These are phyloP conservation scores for Gossypium aridum DNA, from an alignment of 441 rosid species.

Conservation along the genomic window DNA sequence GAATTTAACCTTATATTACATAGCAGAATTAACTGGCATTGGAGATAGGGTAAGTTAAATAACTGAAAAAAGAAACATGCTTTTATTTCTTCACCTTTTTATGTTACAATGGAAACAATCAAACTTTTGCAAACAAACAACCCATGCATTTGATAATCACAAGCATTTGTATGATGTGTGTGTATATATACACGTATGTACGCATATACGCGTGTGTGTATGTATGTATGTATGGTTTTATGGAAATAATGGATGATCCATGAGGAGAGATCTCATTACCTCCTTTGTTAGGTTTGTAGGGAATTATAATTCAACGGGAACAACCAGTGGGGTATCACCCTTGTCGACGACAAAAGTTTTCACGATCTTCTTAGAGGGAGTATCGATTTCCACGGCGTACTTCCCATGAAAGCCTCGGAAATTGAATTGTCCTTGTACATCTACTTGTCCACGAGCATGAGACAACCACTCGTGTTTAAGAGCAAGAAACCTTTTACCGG, in stretches of 20 bases:
- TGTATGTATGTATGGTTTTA: background rate
- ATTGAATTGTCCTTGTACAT: constrained; percentile 45
- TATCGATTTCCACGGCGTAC: constrained; percentile 41
- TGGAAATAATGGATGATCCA: background rate
- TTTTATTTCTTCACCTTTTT: background rate
- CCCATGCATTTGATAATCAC: background rate
- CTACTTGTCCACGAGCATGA: constrained; percentile 39
- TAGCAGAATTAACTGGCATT: background rate
- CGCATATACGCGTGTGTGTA: background rate
- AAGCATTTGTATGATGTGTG: background rate
- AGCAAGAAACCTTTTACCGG: constrained; percentile 56
- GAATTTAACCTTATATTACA: too few species aligned
- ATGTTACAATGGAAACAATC: background rate
- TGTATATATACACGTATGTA: background rate
- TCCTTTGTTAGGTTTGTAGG: background rate
- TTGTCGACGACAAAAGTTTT: constrained; percentile 59
- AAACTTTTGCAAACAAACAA: background rate
- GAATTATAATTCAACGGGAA: constrained; percentile 47
- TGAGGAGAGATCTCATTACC: background rate
- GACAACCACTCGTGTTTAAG: constrained; percentile 79
- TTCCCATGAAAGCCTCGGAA: constrained; percentile 81
- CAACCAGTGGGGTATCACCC: constrained; percentile 51
- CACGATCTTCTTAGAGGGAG: constrained; percentile 29
- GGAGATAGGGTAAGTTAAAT: background rate
- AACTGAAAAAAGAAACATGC: background rate